phyloP scores from a whole-genome alignment of 805 yeast genomes.

The Kodamaea hsintzibuensis region DNA sequence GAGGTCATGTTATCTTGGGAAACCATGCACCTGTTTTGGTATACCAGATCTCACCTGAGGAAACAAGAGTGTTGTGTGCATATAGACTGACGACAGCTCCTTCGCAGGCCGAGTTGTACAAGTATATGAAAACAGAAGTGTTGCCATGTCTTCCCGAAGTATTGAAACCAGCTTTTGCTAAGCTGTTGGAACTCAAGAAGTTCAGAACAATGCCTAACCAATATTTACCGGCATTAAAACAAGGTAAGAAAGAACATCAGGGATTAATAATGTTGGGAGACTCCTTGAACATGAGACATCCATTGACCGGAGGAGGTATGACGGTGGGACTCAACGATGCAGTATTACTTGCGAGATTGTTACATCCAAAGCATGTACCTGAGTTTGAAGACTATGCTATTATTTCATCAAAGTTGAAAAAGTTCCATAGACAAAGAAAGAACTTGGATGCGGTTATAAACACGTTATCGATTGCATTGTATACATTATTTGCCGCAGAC shows the following conservation, averaged over 20 bases:
- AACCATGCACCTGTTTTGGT: slow-evolving; percentile 83
- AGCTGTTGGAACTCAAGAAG: slow-evolving; percentile 56
- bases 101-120: slow-evolving; percentile 56
- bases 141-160: slow-evolving; percentile 66
- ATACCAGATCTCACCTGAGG: slow-evolving; percentile 81
- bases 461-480: slow-evolving; percentile 86
- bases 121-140: slow-evolving; percentile 61
- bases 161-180: slow-evolving; percentile 64
- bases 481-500: slow-evolving; percentile 88
- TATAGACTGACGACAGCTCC: slow-evolving; percentile 76
- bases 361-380: slow-evolving; percentile 54
- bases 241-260: slow-evolving; percentile 46
- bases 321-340: slow-evolving; percentile 94
- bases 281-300: slow-evolving; percentile 96
- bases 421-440: slow-evolving; percentile 80
- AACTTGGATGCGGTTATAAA: slow-evolving; percentile 80
- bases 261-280: slow-evolving; percentile 90
- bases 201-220: slow-evolving; percentile 93
- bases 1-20: slow-evolving; percentile 91
- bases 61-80: slow-evolving; percentile 89
- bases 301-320: slow-evolving; percentile 99
- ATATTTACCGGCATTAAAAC: slow-evolving; percentile 75
- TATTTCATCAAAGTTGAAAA: slow-evolving; percentile 56
- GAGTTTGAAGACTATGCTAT: slow-evolving; percentile 58
- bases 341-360: slow-evolving; percentile 60